phyloP scores from a whole-genome alignment of 164 flowering plant species.

The Nymphaea thermarum region DNA sequence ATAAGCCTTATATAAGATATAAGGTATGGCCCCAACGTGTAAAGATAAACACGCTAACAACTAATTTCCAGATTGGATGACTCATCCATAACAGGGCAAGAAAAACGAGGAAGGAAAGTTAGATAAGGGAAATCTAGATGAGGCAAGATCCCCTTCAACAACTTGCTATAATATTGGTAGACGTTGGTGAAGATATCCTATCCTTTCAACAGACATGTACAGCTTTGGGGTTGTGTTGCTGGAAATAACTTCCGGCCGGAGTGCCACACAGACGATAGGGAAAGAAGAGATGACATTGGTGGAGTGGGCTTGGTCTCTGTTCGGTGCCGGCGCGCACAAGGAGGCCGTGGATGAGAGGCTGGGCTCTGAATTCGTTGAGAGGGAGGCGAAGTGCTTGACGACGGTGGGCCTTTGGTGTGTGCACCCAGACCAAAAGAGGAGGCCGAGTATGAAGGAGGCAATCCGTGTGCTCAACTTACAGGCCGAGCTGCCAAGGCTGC shows the following conservation, averaged over 20 bases:
- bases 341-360: slow-evolving; percentile 29
- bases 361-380: slow-evolving; percentile 12
- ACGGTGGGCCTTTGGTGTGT: slow-evolving; percentile 38
- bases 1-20: no score
- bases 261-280: slow-evolving; percentile 11
- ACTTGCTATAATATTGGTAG: no score
- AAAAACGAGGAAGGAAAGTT: no score
- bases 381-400: slow-evolving; percentile 28
- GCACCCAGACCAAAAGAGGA: slow-evolving; percentile 23
- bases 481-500: slow-evolving; percentile 33
- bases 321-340: slow-evolving; percentile 25
- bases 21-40: no score
- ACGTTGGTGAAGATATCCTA: no score
- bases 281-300: slow-evolving; percentile 22
- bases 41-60: no score
- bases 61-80: no score
- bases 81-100: no score
- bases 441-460: slow-evolving; percentile 39
- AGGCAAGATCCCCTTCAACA: no score
- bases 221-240: slow-evolving; percentile 49
- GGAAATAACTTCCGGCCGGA: slow-evolving; percentile 42
- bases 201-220: no score
- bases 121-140: no score
- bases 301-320: slow-evolving; percentile 47
- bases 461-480: slow-evolving; percentile 25